Percentiles rank a stretch among this genome's conserved stretches.
These are phyloP conservation scores for Botryosphaeria dothidea DNA, from an alignment of 2,329 filamentous ascomycete genomes.

Conservation along the genomic window DNA sequence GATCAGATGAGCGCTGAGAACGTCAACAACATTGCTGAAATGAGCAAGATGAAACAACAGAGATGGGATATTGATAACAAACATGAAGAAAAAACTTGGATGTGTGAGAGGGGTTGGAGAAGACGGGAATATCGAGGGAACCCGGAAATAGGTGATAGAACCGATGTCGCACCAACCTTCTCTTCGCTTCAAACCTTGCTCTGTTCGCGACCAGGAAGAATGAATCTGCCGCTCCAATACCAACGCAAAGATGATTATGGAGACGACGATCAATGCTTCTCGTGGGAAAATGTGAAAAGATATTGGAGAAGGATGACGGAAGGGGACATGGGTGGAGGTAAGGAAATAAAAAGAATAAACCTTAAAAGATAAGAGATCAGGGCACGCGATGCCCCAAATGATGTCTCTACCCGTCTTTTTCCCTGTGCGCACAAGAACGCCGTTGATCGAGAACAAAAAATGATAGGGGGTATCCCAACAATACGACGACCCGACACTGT, in stretches of 20 bases:
- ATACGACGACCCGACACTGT: background rate
- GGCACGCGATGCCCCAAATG: slow-evolving; percentile 5
- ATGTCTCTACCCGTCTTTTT: slow-evolving; percentile 11
- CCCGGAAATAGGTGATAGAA: background rate
- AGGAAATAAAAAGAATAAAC: background rate
- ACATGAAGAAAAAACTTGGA: background rate
- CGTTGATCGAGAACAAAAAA: background rate
- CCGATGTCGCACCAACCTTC: background rate
- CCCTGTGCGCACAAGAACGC: slow-evolving; percentile 2
- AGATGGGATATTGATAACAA: background rate
- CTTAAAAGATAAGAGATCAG: background rate
- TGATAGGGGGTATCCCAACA: slow-evolving; percentile 12
- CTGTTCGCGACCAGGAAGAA: background rate
- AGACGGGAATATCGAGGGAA: background rate
- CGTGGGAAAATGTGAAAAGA: background rate
- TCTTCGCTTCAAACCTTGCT: background rate
- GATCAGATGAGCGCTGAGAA: background rate
- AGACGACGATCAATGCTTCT: background rate
- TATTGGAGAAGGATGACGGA: background rate
- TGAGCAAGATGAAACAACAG: background rate
- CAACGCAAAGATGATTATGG: background rate
- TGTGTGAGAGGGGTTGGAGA: no score
- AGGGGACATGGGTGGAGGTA: background rate
- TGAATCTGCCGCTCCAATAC: background rate
- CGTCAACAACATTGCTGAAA: background rate